A percentile compares a stretch with the other conserved stretches of the same genome.
Evolutionary conservation across 495 filamentous ascomycete genomes (phyloP).

Genomic region (Penicillium paxilli): DNA sequence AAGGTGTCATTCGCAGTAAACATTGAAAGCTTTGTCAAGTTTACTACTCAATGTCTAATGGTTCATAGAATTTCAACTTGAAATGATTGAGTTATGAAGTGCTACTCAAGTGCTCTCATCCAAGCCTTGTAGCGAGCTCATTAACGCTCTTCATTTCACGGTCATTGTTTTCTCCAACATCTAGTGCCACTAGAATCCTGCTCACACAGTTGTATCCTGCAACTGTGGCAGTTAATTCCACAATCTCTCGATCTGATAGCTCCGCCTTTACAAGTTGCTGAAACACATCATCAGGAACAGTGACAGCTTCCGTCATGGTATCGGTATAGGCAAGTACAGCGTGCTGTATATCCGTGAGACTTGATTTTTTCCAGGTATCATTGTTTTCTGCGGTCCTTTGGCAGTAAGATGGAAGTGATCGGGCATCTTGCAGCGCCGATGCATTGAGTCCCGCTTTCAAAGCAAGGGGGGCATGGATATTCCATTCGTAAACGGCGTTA

Average conservation of each 20-base stretch:
- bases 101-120: background rate
- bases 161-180: constrained; percentile 45
- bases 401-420: constrained; percentile 17
- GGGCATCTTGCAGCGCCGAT: constrained; percentile 37
- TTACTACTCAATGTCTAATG: no score
- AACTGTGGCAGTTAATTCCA: constrained; percentile 65
- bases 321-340: constrained; percentile 63
- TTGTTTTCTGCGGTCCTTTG: constrained; percentile 20
- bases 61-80: background rate
- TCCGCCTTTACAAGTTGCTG: constrained; percentile 38
- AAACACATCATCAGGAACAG: constrained; percentile 57
- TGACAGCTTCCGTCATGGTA: constrained; percentile 61
- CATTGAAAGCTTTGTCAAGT: no score
- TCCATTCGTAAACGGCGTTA: constrained; percentile 69
- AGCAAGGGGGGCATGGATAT: constrained; percentile 61
- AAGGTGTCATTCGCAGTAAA: no score
- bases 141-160: constrained; percentile 9
- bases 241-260: constrained; percentile 52
- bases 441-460: constrained; percentile 14
- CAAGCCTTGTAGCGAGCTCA: background rate
- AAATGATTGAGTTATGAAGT: background rate
- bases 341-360: constrained; percentile 54
- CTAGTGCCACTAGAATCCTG: constrained; percentile 71
- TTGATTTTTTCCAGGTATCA: constrained; percentile 11
- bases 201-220: constrained; percentile 79